phyloP scores from a whole-genome alignment of 768 basidiomycete species.

The Psilocybe sp. region DNA sequence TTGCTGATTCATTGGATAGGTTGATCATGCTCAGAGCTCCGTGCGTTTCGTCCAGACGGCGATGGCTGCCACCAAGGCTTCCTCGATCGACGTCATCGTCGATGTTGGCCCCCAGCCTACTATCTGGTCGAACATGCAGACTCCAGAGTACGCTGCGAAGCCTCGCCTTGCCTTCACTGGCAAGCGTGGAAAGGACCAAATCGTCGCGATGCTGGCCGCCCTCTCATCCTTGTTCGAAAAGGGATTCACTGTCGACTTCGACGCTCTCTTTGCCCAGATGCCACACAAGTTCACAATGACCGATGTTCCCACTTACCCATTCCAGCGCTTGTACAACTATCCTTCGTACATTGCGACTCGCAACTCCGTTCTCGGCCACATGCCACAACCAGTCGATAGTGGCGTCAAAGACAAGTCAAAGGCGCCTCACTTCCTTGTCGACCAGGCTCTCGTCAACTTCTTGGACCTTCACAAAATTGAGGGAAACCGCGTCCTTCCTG shows the following conservation, averaged over 20 bases:
- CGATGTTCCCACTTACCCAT: conserved; percentile 32
- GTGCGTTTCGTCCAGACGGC: conserved; percentile 28
- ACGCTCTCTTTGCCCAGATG: conserved; percentile 20
- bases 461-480: conserved; percentile 32
- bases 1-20: conserved; percentile 15
- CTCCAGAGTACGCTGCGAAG: conserved; percentile 18
- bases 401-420: neutral
- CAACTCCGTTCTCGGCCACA: conserved; percentile 15
- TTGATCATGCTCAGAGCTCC: conserved; percentile 30
- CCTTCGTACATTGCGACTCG: conserved; percentile 27
- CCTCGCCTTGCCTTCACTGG: conserved; percentile 21
- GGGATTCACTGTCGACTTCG: conserved; percentile 24
- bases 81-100: conserved; percentile 24
- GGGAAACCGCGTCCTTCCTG: conserved; percentile 31
- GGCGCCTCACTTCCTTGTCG: conserved; percentile 20
- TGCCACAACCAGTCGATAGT: conserved; percentile 5
- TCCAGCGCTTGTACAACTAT: conserved; percentile 32
- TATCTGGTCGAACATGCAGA: conserved; percentile 29
- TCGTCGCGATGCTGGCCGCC: conserved; percentile 24
- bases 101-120: conserved; percentile 33
- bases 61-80: conserved; percentile 15
- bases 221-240: conserved; percentile 26
- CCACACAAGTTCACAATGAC: conserved; percentile 21
- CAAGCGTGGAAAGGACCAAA: conserved; percentile 31
- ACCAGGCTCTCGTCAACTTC: conserved; percentile 24